Base-by-base conservation (phyloP, 176 grass and related monocot genomes). In the Puya raimondii region DNA sequence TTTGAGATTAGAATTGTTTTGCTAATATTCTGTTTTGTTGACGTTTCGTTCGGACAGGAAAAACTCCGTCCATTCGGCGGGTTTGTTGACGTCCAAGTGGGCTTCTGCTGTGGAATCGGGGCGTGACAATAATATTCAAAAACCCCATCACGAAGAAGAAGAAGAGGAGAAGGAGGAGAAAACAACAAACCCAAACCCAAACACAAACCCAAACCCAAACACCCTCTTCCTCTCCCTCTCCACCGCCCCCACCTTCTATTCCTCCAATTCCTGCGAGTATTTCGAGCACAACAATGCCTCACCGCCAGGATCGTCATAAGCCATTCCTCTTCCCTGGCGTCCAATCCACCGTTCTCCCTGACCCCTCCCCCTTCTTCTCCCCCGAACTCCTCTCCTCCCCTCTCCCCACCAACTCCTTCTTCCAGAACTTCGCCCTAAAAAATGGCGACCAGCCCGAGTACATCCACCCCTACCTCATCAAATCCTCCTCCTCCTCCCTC, bases 401-500 rank as follows among this genome's bases (percentile, higher is more conserved):
- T 70, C 89, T 99, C 50, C 94, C 94, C 53, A 99, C 94, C 25
- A 99, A 99, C 68, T 86, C 84, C 65, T 99, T 93, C 82, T 99
- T 99, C 84, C 94, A 99, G 73, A 99, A 99, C 86, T 90, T 72
- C 66, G 68, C 48, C 70, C 94, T n/a, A 65, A 99, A 99, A n/a
- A 84, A 93, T 76, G 94, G 94, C 48, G 89, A 91, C 71, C 94
- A 99, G 75, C 86, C 89, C 12, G 94, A 99, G 80, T 99, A 99
- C 77, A 73, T 99, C 84, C 89, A 99, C 65, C 94, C 94, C 0
- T 99, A 99, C 84, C 88, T 91, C 14, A 52, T 93, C 71, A 69
- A 73, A 8, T 85, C 86, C 11, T 70, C 63, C 49, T 78, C 78
- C n/a, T n/a, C n/a, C 8, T 91, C 74, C 0, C 81, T 99, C 42